Base-by-base conservation (phyloP, 2,329 filamentous ascomycete species). In the Cytospora chrysosperma region DNA sequence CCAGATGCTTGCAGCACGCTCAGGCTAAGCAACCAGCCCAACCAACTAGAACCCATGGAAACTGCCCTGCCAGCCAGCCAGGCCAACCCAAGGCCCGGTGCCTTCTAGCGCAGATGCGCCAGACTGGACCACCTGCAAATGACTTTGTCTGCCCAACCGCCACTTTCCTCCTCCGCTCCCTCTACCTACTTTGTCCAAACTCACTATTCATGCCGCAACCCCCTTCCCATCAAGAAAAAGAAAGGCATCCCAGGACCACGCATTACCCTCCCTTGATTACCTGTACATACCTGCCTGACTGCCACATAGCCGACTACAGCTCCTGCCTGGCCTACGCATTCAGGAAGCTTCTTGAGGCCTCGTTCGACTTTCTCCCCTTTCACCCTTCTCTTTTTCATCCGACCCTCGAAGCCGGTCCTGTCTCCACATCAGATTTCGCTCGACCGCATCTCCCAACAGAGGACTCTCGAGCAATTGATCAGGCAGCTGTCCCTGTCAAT, bases 101-200 rank as follows among this genome's bases (percentile, higher is more conserved):
- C 43, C 43, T 21, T 47, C 43, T 47, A 47, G 43, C 43, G 43
- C 43, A 3, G 7, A 4, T 47, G 43, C 43, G 43, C 43, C 24
- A 47, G 24, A 47, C 43, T 47, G 43, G 43, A 54, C 53, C 50
- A 24, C n/a, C 43, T 54, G 50, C 50, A 61, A 62, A 47, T 47
- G 43, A 47, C 43, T 47, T 47, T 24, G n/a, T 47, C 43, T 47
- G 43, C 43, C 43, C 43, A 47, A 54, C 21, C 59, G 52, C 59
- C 59, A 52, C 59, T 53, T 62, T 62, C 43, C 52, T 57, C 54
- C 43, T 62, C 53, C n/a, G 8, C 59, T 57, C 59, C 47, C 40
- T 49, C 51, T 52, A n/a, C 27, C 51, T 52, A n/a, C 27, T 56
- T 50, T 55, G 52, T 52, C 52, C 43, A 24, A 21, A 10, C 19